These are phyloP conservation scores for Lentinula edodes DNA, from an alignment of 768 basidiomycete genomes.

Conservation along the genomic window DNA sequence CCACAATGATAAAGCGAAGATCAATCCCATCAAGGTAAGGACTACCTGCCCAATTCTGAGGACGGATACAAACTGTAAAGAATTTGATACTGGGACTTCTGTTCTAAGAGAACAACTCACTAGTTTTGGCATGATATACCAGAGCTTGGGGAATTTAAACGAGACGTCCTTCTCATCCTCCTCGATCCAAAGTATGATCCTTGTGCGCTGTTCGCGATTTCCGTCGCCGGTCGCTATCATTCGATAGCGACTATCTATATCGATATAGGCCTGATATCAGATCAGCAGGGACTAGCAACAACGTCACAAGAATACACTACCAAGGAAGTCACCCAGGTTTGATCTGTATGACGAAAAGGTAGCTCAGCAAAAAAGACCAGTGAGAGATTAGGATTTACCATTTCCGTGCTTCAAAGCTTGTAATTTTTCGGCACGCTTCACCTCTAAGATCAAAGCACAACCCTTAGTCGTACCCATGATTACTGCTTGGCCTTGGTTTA, in stretches of 20 bases:
- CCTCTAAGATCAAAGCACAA: not conserved
- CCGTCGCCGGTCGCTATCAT: not conserved
- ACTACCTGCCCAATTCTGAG: not conserved
- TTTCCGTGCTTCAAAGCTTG: not conserved
- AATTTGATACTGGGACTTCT: not conserved
- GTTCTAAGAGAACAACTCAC: not conserved
- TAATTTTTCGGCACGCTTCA: not conserved
- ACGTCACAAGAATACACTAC: not conserved
- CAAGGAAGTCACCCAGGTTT: not conserved
- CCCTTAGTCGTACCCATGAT: not conserved
- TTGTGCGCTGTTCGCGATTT: not conserved
- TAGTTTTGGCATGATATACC: not conserved
- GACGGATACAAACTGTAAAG: not conserved
- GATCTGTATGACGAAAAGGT: not conserved
- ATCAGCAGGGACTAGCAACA: not conserved
- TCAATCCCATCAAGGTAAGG: not conserved
- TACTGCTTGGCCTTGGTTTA: not conserved
- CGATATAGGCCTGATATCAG: not conserved
- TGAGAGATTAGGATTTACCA: not conserved
- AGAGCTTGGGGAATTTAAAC: not conserved
- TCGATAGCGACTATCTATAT: not conserved
- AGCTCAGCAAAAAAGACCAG: not conserved
- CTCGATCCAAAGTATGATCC: not conserved
- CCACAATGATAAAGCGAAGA: not conserved
- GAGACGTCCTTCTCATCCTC: not conserved